Evolutionary conservation across 495 filamentous ascomycete genomes (phyloP), one percentile per base, ranked within the genome.

Genomic region (Penicillium egyptiacum): DNA sequence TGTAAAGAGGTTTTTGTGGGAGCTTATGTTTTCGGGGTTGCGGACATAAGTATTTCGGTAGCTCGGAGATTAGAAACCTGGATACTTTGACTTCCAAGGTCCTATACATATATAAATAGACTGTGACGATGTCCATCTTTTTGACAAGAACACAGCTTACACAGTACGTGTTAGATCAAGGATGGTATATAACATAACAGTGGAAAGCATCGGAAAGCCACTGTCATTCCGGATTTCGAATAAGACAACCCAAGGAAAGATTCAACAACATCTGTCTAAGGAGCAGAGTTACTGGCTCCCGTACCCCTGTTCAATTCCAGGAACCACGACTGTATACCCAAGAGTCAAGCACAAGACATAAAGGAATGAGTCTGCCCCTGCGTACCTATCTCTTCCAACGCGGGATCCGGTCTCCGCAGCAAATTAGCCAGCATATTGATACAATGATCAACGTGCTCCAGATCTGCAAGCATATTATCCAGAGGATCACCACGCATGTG

Each of bases 361-460:
- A 61, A 61, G 28, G 54, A 61, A 49, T 61, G 40, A n/a, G 58
- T 61, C 10, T 48, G 42, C 9, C 54, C 58, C 10, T 57, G 54
- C 26, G 58, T 61, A 10, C 58, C 58, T 14, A 61, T 14, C 14
- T 41, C 20, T 0, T 61, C 58, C 26, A 57, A 28, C 1, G 22
- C 54, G 1, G 54, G 54, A 43, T 61, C 53, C 14, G 54, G 53
- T 50, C 58, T 56, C 20, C 58, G 42, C 25, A 61, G 17, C 47
- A 43, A 61, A 33, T 61, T 41, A 25, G 58, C 58, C 53, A 61
- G 3, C 50, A 61, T 57, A 8, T 61, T 42, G 1, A 54, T 61
- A 49, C 58, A 61, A 23, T 61, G 58, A 39, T 61, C 58, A 44
- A 61, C 58, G 53, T 61, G 58, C 5, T 57, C 58, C 19, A 61